Evolutionary conservation across 495 filamentous ascomycete species (phyloP), one percentile per base, ranked within the genome.

Genomic region (Letharia columbiana): DNA sequence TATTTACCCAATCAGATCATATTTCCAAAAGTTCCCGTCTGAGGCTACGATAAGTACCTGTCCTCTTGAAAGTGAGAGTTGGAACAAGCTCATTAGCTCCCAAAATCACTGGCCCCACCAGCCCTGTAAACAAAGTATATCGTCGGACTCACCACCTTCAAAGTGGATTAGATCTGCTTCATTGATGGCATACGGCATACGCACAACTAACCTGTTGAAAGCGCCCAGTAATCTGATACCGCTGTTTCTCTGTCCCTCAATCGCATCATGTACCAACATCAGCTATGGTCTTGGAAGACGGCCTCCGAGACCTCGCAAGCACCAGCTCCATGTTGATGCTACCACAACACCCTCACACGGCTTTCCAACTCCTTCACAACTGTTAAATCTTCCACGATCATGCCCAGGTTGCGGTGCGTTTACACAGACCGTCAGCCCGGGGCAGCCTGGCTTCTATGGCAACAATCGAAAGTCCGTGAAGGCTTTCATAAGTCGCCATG

Each of bases 341-440:
- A 23, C 62, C 18, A n/a, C 49, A 60, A 44, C 41, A 20, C 13
- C 47, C 54, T 37, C 31, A 28, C 35, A 50, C 39, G 33, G 58
- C 28, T 42, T 41, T 13, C 52, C 50, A 23, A 61, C 33, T 20
- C 31, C 61, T 33, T 49, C 44, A 15, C 66, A 60, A 61, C 23
- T 70, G 35, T 28, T 56, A 15, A n/a, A 67, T n/a, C 74, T 91
- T 5, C 89, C 89, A 2, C 67, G 73, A 6, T 80, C 82, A 70
- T 99, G 94, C 73, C 85, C 89, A 31, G 94, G 94, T 63, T 99
- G 94, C 74, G 94, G 94, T 58, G 95, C 93, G 41, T 83, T 88
- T 65, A 83, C 88, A 60, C 94, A 98, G 71, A 88, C 82, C 0
- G 68, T 85, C 3, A 80, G 86, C 33, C 80, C 87, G n/a, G 73